Evolutionary conservation across 2,329 filamentous ascomycete genomes (phyloP).

Genomic region (Blumeriella jaapii): DNA sequence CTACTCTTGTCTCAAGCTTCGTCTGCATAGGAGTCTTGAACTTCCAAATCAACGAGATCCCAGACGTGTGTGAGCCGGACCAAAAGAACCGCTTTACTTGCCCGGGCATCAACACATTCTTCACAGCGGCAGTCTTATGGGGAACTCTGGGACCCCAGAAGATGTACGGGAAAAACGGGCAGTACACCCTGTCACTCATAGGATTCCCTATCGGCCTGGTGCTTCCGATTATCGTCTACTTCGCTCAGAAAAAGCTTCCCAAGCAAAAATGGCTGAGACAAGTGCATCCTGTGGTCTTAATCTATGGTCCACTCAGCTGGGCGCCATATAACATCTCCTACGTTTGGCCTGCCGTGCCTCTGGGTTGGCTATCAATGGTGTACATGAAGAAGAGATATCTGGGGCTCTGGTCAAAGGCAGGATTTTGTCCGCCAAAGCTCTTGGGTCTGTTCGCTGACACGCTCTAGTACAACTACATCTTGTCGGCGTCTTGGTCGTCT

Average conservation of each 20-base stretch:
- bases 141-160: slow-evolving; percentile 34
- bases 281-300: slow-evolving; percentile 37
- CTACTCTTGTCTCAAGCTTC: slow-evolving; percentile 35
- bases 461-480: slow-evolving; percentile 39
- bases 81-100: slow-evolving; percentile 37
- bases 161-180: slow-evolving; percentile 37
- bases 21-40: slow-evolving; percentile 31
- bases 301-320: slow-evolving; percentile 36
- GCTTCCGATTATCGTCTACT: slow-evolving; percentile 35
- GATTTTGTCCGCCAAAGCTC: not conserved
- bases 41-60: slow-evolving; percentile 31
- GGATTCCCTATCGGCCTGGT: slow-evolving; percentile 40
- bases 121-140: slow-evolving; percentile 44
- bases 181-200: slow-evolving; percentile 37
- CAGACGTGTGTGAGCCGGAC: slow-evolving; percentile 30
- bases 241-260: slow-evolving; percentile 32
- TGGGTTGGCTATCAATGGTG: slow-evolving; percentile 38
- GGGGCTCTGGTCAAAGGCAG: slow-evolving; percentile 35
- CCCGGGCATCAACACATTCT: slow-evolving; percentile 42
- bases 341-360: slow-evolving; percentile 35
- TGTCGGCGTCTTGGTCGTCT: slow-evolving; percentile 39
- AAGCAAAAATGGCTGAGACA: slow-evolving; percentile 30
- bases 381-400: slow-evolving; percentile 35
- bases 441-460: not conserved
- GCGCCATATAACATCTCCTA: slow-evolving; percentile 41